Conservation (phyloP, 108 stramenopile genomes). For the Parmales sp. region DNA sequence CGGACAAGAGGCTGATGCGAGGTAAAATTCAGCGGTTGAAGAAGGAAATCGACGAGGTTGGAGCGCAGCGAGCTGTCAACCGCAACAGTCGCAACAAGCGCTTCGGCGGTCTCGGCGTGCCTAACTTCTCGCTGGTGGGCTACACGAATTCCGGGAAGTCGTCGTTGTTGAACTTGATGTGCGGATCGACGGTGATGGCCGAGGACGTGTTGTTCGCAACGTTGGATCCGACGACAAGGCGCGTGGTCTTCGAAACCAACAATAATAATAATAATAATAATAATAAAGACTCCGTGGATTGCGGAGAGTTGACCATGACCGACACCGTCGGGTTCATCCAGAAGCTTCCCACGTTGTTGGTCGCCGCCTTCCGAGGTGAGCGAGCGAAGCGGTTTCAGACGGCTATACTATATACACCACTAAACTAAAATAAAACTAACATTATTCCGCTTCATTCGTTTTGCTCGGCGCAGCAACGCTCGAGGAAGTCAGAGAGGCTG, state of each 20-base stretch:
- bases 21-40: conserved; percentile 84
- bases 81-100: conserved; percentile 46
- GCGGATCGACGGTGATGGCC: conserved; percentile 85
- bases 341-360: conserved; percentile 87
- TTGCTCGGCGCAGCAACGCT: too few species aligned
- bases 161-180: conserved; percentile 76
- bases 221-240: conserved; percentile 90
- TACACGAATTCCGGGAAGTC: conserved; percentile 95
- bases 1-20: conserved; percentile 80
- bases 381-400: too few species aligned
- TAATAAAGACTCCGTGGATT: too few species aligned
- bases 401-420: too few species aligned
- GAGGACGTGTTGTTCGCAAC: conserved; percentile 93
- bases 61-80: conserved; percentile 76
- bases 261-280: too few species aligned
- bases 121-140: conserved; percentile 75
- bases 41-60: conserved; percentile 74
- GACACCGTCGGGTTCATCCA: conserved; percentile 97
- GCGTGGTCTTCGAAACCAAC: too few species aligned
- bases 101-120: conserved; percentile 48
- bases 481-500: conserved; percentile 84
- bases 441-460: too few species aligned
- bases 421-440: too few species aligned
- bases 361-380: conserved; percentile 89
- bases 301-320: conserved; percentile 44